These are phyloP conservation scores for Hortaea werneckii DNA, from an alignment of 2,329 filamentous ascomycete species.

Conservation along the genomic window DNA sequence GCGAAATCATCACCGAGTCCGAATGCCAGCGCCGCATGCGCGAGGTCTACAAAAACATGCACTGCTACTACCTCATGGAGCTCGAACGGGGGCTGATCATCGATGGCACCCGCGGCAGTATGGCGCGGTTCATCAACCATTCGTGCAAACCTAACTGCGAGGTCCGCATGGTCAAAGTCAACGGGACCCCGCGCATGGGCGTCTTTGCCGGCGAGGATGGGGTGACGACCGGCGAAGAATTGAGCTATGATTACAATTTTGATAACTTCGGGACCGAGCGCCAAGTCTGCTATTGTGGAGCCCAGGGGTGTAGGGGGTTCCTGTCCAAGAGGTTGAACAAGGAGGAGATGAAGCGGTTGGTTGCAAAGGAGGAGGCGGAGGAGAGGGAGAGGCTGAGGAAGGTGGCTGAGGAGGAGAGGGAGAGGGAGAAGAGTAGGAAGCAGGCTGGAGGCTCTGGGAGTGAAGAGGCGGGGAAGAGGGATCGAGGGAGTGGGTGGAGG, in stretches of 20 bases:
- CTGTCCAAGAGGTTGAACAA: constrained; percentile 30
- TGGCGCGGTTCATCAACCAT: constrained; percentile 96
- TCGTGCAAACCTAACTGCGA: constrained; percentile 92
- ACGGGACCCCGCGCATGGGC: constrained; percentile 88
- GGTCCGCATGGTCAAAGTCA: constrained; percentile 77
- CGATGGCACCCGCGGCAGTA: constrained; percentile 88
- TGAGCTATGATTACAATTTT: constrained; percentile 87
- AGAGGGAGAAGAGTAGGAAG: constrained; percentile 22
- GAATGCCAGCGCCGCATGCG: constrained; percentile 93
- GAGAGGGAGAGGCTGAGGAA: constrained; percentile 17
- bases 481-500: constrained; percentile 18
- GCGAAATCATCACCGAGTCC: constrained; percentile 90
- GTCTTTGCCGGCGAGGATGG: constrained; percentile 84
- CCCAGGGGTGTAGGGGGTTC: constrained; percentile 50
- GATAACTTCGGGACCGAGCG: constrained; percentile 32
- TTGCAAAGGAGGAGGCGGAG: constrained; percentile 13
- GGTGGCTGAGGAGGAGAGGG: constrained; percentile 16
- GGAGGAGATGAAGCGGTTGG: constrained; percentile 15
- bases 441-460: constrained; percentile 1
- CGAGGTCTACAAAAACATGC: constrained; percentile 84
- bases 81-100: constrained; percentile 99
- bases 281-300: constrained; percentile 54
- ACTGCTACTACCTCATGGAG: constrained; percentile 98
- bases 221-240: constrained; percentile 88
- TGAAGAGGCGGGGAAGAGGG: constrained; percentile 6